A percentile compares a stretch with the other conserved stretches of the same genome.
phyloP scores from a whole-genome alignment of 768 basidiomycete genomes.

The Xerocomus potaroensis region DNA sequence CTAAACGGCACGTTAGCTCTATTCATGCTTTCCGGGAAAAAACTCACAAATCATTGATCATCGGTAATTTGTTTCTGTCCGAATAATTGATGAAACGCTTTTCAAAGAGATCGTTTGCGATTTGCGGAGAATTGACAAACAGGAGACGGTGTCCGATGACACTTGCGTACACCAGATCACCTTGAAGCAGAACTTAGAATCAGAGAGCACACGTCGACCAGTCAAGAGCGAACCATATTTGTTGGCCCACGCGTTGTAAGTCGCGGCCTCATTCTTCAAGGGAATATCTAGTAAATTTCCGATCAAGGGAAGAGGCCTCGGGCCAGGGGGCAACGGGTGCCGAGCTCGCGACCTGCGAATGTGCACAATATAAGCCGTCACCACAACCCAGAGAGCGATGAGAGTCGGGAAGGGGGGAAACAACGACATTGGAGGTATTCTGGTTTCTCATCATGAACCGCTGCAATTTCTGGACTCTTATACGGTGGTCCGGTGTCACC shows the following conservation, averaged over 20 bases:
- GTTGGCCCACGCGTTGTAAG: slow-evolving; percentile 41
- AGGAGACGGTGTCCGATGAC: slow-evolving; percentile 47
- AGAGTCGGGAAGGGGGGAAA: slow-evolving; percentile 12
- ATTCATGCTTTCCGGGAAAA: background rate
- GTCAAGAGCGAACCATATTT: slow-evolving; percentile 28
- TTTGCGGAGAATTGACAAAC: slow-evolving; percentile 44
- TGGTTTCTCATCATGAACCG: slow-evolving; percentile 1
- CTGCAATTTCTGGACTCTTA: slow-evolving; percentile 8
- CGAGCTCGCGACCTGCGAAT: slow-evolving; percentile 10
- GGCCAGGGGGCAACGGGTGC: slow-evolving; percentile 51
- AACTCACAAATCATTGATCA: slow-evolving; percentile 49
- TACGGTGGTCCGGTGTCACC: slow-evolving; percentile 10
- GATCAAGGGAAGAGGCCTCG: slow-evolving; percentile 46
- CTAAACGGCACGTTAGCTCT: slow-evolving; percentile 28
- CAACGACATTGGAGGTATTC: slow-evolving; percentile 13
- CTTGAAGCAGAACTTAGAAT: slow-evolving; percentile 18
- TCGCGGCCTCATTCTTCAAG: slow-evolving; percentile 32
- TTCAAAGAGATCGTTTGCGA: slow-evolving; percentile 52
- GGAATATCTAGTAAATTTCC: slow-evolving; percentile 51
- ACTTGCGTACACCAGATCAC: slow-evolving; percentile 51
- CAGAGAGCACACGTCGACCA: background rate
- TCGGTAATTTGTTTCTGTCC: slow-evolving; percentile 42
- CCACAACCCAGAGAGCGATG: slow-evolving; percentile 20
- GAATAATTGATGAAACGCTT: slow-evolving; percentile 55
- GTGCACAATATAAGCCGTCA: slow-evolving; percentile 16